These are phyloP conservation scores for Pascua sp. DNA, from an alignment of 1,284 basidiomycete species.

Conservation along the genomic window DNA sequence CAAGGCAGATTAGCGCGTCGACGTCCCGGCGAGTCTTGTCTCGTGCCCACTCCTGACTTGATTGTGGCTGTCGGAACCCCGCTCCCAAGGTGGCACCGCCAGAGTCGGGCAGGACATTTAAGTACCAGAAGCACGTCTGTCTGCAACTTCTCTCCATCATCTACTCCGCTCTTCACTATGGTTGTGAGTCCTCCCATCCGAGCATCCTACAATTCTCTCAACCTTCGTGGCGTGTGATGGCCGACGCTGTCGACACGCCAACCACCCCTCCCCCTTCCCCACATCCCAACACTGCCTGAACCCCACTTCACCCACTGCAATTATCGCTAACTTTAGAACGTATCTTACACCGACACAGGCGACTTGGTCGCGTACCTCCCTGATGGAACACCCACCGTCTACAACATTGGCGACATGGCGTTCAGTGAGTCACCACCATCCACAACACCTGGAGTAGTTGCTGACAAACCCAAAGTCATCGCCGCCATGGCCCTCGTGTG, in stretches of 20 bases:
- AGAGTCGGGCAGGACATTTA: too few species aligned
- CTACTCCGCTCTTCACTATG: neutral
- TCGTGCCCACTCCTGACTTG: too few species aligned
- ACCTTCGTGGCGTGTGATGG: neutral
- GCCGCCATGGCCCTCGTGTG: constrained; percentile 66
- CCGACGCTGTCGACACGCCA: too few species aligned
- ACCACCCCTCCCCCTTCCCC: neutral
- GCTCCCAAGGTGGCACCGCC: too few species aligned
- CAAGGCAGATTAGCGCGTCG: too few species aligned
- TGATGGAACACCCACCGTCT: constrained; percentile 46
- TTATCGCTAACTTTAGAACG: constrained; percentile 26
- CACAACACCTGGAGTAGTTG: neutral
- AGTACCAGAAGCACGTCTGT: too few species aligned
- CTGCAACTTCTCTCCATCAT: neutral
- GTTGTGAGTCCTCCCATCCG: neutral
- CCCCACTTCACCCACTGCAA: neutral
- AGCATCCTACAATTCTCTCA: neutral
- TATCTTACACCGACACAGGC: constrained; percentile 39
- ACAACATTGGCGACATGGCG: constrained; percentile 57
- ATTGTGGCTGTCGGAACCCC: too few species aligned
- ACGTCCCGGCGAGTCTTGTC: too few species aligned
- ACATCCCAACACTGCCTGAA: neutral
- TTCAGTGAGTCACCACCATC: constrained; percentile 49
- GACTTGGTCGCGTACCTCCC: constrained; percentile 46
- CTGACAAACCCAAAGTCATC: constrained; percentile 47